Base-by-base conservation (phyloP, 2,329 filamentous ascomycete genomes). In the Geoglossum cookeanum region DNA sequence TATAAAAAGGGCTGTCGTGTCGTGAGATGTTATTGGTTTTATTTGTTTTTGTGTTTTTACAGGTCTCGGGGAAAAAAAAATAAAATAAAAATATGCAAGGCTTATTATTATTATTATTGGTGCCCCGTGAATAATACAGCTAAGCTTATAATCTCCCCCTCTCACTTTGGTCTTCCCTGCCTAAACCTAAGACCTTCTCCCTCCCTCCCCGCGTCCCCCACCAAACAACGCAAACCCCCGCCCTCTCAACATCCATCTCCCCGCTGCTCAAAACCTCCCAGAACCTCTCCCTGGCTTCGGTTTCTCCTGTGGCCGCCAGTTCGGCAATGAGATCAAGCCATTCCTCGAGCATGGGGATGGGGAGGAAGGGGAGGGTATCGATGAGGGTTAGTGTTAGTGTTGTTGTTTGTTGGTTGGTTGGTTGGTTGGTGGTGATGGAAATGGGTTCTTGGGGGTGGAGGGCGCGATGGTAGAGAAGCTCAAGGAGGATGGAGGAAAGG, bases 201-300 rank as follows among this genome's bases (percentile, higher is more conserved):
- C 77, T 71, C 0, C 80, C 80, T 3, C 80, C 79, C 59, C 77
- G 67, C 67, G 79, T 71, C 70, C 81, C 85, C 90, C 90, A 95
- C 90, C 90, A 96, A 1, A 80, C 79, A 17, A 94, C 85, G 54
- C 84, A 88, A 35, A 85, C 76, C 45, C 83, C 80, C 5, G 87
- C 84, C 59, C 88, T 78, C 66, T 94, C 86, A 29, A 94, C 83
- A 68, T 95, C 89, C 80, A 95, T 85, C 71, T 94, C 88, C 3
- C 88, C 88, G 63, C 78, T 82, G 45, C 83, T 83, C 8, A 95
- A 70, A 2, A 88, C 77, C 58, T 92, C 83, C 82, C 86, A 89
- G 68, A 94, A 85, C 55, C 88, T 75, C 61, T 80, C 76, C 22
- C 65, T 82, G 81, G 42, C 83, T 86, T 1, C 74, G 72, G 52